Conservation (phyloP, 2,329 filamentous ascomycete species). For the Penicillium fuscoglaucum region DNA sequence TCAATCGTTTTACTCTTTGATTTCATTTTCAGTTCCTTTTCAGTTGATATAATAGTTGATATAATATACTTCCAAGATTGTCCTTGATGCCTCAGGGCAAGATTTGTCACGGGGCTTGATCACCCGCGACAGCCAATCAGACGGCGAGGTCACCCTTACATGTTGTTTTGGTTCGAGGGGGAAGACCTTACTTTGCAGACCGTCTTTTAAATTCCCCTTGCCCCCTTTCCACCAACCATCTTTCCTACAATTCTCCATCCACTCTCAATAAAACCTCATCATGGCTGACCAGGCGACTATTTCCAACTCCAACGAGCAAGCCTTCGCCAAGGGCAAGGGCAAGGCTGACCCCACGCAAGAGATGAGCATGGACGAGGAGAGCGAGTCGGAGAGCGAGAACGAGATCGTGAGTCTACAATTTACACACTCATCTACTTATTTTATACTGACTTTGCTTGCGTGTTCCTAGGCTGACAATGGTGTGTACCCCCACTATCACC, state of each 20-base stretch:
- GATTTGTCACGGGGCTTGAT: slow-evolving; percentile 18
- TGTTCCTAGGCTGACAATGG: slow-evolving; percentile 28
- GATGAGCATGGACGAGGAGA: slow-evolving; percentile 71
- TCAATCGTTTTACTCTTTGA: not conserved
- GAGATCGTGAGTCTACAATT: slow-evolving; percentile 37
- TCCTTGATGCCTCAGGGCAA: slow-evolving; percentile 19
- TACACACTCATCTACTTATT: not conserved
- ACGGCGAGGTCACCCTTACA: slow-evolving; percentile 20
- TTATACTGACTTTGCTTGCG: slow-evolving; percentile 2
- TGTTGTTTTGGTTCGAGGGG: slow-evolving; percentile 28
- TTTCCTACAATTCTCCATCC: slow-evolving; percentile 20
- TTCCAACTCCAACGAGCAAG: slow-evolving; percentile 43
- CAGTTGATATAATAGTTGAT: not conserved
- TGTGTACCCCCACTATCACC: slow-evolving; percentile 10
- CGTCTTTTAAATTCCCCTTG: slow-evolving; percentile 20
- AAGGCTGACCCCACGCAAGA: slow-evolving; percentile 66
- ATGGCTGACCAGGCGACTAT: slow-evolving; percentile 41
- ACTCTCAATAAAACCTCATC: slow-evolving; percentile 17
- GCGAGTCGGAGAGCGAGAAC: slow-evolving; percentile 60
- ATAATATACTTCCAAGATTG: not conserved
- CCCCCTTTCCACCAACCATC: slow-evolving; percentile 21
- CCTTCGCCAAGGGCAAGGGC: slow-evolving; percentile 76
- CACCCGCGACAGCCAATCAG: slow-evolving; percentile 21
- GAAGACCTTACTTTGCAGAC: slow-evolving; percentile 28
- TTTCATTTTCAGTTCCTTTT: not conserved